Evolutionary conservation across 2,329 filamentous ascomycete genomes (phyloP).

Genomic region (Epichloe uncinata): DNA sequence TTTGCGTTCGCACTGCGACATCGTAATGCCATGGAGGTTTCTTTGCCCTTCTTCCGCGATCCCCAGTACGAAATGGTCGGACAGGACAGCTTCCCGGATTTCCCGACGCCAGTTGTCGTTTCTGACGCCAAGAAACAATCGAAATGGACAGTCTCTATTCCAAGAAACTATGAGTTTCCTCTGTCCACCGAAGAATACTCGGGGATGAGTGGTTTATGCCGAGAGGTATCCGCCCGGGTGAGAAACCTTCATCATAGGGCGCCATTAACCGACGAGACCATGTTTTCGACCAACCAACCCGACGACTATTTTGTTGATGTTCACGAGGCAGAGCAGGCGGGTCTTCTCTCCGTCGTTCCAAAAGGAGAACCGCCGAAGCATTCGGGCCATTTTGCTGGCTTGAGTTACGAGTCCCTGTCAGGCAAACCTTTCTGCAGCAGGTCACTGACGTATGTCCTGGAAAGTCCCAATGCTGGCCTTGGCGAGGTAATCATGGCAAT

Average conservation of each 20-base stretch:
- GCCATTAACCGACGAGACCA: conserved; percentile 28
- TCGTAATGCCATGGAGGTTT: conserved; percentile 15
- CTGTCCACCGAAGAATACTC: conserved; percentile 51
- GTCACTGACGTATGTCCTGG: conserved; percentile 67
- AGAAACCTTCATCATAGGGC: conserved; percentile 29
- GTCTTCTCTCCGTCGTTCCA: conserved; percentile 38
- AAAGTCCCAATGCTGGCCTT: conserved; percentile 59
- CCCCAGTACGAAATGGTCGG: conserved; percentile 54
- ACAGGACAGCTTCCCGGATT: conserved; percentile 51
- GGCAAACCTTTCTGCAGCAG: conserved; percentile 48
- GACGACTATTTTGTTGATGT: conserved; percentile 66
- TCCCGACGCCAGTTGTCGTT: conserved; percentile 60
- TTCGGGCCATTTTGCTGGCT: conserved; percentile 33
- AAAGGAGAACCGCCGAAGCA: conserved; percentile 26
- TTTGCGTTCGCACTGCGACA: conserved; percentile 16
- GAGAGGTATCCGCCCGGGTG: conserved; percentile 48
- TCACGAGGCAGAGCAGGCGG: conserved; percentile 51
- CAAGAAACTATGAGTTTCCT: conserved; percentile 52
- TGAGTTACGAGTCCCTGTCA: conserved; percentile 28
- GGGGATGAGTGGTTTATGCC: conserved; percentile 55
- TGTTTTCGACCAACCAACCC: conserved; percentile 41
- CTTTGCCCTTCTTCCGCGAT: conserved; percentile 29
- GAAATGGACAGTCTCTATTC: conserved; percentile 75
- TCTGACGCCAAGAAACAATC: conserved; percentile 49
- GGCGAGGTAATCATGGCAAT: conserved; percentile 65